Evolutionary conservation across 371 early-diverging fungal genomes (phyloP).

Genomic region (Mortierella sp.): DNA sequence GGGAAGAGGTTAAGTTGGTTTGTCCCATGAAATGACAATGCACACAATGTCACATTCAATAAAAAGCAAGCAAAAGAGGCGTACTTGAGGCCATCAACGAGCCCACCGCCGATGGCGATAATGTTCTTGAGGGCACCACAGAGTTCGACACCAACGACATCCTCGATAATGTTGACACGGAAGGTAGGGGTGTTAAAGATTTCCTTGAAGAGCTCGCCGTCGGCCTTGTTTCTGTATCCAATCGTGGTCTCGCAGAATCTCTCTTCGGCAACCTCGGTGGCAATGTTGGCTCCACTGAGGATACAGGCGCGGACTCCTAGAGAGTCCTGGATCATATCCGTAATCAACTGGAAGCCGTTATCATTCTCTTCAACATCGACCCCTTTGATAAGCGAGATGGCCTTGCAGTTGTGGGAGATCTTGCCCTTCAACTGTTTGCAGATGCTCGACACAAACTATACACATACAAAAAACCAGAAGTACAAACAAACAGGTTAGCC

Average conservation of each 20-base stretch:
- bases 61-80: neutral
- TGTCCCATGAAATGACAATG: neutral
- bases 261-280: slow-evolving; percentile 95
- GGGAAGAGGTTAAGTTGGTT: neutral
- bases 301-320: slow-evolving; percentile 87
- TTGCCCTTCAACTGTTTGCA: slow-evolving; percentile 85
- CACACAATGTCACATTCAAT: neutral
- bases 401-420: slow-evolving; percentile 81
- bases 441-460: slow-evolving; percentile 86
- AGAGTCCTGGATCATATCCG: slow-evolving; percentile 88
- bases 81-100: slow-evolving; percentile 84
- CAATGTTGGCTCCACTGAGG: slow-evolving; percentile 99
- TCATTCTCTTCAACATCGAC: slow-evolving; percentile 78
- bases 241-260: slow-evolving; percentile 97
- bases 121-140: slow-evolving; percentile 99
- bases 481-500: neutral
- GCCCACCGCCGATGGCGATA: slow-evolving; percentile 97
- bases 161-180: slow-evolving; percentile 86
- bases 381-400: slow-evolving; percentile 97
- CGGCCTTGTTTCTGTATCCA: slow-evolving; percentile 79
- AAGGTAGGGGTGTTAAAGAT: slow-evolving; percentile 94
- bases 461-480: neutral
- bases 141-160: slow-evolving; percentile 96
- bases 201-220: slow-evolving; percentile 83
- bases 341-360: slow-evolving; percentile 86